Evolutionary conservation across 2,329 filamentous ascomycete species (phyloP).

Genomic region (Fusarium nematophilum): DNA sequence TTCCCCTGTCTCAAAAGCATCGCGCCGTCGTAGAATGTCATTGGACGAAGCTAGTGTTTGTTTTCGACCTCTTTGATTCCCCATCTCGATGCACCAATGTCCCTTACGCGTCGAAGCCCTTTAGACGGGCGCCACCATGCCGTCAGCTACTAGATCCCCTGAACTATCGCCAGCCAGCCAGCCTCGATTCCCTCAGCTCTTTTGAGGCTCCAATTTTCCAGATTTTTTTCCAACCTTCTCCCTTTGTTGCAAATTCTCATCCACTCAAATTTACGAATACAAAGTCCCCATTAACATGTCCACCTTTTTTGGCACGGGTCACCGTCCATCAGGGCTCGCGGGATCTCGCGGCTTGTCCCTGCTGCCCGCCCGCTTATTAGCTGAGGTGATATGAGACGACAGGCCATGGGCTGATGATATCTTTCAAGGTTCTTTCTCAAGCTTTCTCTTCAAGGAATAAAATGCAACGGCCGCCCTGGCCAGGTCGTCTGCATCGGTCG

Average conservation of each 20-base stretch:
- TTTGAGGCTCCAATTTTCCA: slow-evolving; percentile 18
- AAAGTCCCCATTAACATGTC: too few species aligned
- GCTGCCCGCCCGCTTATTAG: neutral
- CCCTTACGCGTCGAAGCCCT: slow-evolving; percentile 27
- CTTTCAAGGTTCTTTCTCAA: neutral
- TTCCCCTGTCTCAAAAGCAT: slow-evolving; percentile 9
- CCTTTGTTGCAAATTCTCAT: neutral
- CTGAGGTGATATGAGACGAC: slow-evolving; percentile 8
- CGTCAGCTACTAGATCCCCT: slow-evolving; percentile 20
- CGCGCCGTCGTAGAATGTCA: slow-evolving; percentile 10
- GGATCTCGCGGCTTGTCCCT: neutral
- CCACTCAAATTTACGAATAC: too few species aligned
- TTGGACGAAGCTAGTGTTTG: slow-evolving; percentile 11
- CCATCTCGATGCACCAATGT: slow-evolving; percentile 12
- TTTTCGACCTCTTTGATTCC: slow-evolving; percentile 13
- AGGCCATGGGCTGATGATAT: slow-evolving; percentile 11
- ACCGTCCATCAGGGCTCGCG: neutral
- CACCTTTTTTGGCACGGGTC: neutral
- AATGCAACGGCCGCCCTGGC: slow-evolving; percentile 7
- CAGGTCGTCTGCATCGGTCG: neutral
- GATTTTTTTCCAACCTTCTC: neutral
- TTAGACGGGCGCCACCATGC: slow-evolving; percentile 10
- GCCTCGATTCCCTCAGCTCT: slow-evolving; percentile 30
- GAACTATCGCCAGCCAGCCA: slow-evolving; percentile 14
- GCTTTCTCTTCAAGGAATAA: too few species aligned